These are phyloP conservation scores for Cutaneotrichosporon dermatis DNA, from an alignment of 1,284 basidiomycete genomes.

Conservation along the genomic window DNA sequence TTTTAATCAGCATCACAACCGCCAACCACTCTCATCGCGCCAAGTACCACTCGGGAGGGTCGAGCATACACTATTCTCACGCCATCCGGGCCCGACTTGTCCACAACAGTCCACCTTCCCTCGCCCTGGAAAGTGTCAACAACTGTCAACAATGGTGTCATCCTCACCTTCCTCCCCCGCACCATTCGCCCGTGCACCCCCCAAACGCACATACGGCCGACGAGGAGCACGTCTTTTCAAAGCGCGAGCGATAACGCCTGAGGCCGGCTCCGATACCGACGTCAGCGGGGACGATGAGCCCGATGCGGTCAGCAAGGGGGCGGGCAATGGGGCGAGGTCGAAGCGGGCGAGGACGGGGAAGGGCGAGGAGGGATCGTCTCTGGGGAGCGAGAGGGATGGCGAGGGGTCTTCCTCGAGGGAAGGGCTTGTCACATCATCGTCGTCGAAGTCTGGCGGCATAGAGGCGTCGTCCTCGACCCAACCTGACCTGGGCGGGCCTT, in stretches of 20 bases:
- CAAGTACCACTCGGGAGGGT: too few relatives aligned
- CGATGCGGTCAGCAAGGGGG: not conserved
- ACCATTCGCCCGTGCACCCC: not conserved
- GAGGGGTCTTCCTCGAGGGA: too few relatives aligned
- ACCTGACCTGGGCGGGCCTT: not conserved
- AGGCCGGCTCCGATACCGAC: not conserved
- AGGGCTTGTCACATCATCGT: too few relatives aligned
- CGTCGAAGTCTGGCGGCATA: too few relatives aligned
- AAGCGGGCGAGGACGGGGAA: not conserved
- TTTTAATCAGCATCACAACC: too few relatives aligned
- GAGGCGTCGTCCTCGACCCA: too few relatives aligned
- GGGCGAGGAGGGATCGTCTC: too few relatives aligned
- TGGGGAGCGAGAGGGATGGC: too few relatives aligned
- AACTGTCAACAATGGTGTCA: not conserved
- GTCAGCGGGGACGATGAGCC: not conserved
- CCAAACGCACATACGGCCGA: slow-evolving; percentile 3
- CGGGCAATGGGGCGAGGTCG: not conserved
- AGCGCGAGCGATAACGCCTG: not conserved
- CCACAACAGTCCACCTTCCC: not conserved
- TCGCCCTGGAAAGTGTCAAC: too few relatives aligned
- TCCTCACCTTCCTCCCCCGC: not conserved
- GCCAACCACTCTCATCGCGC: too few relatives aligned
- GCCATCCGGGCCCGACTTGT: too few relatives aligned
- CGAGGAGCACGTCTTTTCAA: not conserved
- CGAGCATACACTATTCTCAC: too few relatives aligned